Evolutionary conservation across 1,139 yeast genomes (phyloP), one percentile per base, ranked within the genome.

Genomic region (Chernovozyma aurita): DNA sequence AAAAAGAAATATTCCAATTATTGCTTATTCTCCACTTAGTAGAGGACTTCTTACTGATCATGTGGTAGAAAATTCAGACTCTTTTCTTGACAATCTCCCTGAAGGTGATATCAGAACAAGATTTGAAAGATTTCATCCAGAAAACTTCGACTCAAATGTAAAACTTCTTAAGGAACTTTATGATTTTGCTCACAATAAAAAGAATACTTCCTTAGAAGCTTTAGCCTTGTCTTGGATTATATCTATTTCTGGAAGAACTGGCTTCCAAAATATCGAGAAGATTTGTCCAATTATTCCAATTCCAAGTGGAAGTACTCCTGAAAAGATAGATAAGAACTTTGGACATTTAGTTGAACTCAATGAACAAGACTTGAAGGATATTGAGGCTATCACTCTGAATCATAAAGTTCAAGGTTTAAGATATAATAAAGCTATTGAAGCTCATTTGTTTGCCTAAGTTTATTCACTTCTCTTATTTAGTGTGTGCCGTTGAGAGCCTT

Each of bases 21-120:
- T 84, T 42, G 86, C 90, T 20, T 86, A 87, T 59, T 82, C 95
- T 20, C 95, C 95, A 29, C 66, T 87, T 42, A 80, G 87, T n/a
- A 70, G 85, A 50, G 95, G 96, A 1, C 59, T 79, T 39, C 70
- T 87, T 41, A 80, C 94, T 6, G 94, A 92, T 39, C 45, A 45
- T 34, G 51, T 63, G 14, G 71, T 77, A 39, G 73, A 62, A 31
- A 53, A 69, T 8, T 47, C 60, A 4, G 61, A 62, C 4, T 49
- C 46, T 2, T 65, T 59, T 45, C 47, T 52, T 29, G 34, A 42
- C 5, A 73, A 70, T 37, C 52, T 78, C 31, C 72, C 77, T 17
- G 65, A 65, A 33, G 79, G 73, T 11, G 94, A 83, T 51, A 41
- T 76, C 39, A 70, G 87, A 46, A 49, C 46, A n/a, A 43, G 44